These are phyloP conservation scores for Delonix regia DNA, from an alignment of 306 rosid species.

Conservation along the genomic window DNA sequence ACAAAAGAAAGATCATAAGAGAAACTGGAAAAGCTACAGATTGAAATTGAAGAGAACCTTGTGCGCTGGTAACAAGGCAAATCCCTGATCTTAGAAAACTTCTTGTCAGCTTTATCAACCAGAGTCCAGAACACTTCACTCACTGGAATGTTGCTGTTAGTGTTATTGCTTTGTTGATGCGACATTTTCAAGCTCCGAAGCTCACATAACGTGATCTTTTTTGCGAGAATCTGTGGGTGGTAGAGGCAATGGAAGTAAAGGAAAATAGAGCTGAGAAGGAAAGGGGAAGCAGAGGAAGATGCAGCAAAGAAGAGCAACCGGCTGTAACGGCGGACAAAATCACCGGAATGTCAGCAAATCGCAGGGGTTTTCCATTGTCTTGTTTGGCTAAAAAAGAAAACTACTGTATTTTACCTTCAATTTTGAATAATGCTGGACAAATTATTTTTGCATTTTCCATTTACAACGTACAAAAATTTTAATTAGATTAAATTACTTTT, in stretches of 20 bases:
- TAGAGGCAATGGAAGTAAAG: not conserved
- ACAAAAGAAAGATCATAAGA: not conserved
- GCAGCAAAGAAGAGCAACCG: not conserved
- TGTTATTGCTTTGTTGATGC: slow-evolving; percentile 26
- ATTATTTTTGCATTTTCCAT: no score
- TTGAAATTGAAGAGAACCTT: slow-evolving; percentile 45
- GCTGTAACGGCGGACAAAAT: not conserved
- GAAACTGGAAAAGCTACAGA: not conserved
- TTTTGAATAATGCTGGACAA: no score
- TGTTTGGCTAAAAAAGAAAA: not conserved
- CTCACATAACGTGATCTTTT: slow-evolving; percentile 11
- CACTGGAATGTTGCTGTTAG: slow-evolving; percentile 53
- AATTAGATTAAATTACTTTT: no score
- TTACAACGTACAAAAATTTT: no score
- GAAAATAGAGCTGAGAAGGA: not conserved
- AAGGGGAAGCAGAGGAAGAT: no score
- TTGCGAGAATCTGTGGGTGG: not conserved
- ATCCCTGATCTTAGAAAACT: slow-evolving; percentile 82
- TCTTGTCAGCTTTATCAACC: slow-evolving; percentile 78
- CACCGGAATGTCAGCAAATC: not conserved
- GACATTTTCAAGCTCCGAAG: slow-evolving; percentile 17
- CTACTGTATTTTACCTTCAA: no score
- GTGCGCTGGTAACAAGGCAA: slow-evolving; percentile 76
- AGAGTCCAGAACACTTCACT: slow-evolving; percentile 79
- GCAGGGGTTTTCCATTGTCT: not conserved